Conservation (phyloP, 2,329 filamentous ascomycete genomes). For the Sporothrix inflata region DNA sequence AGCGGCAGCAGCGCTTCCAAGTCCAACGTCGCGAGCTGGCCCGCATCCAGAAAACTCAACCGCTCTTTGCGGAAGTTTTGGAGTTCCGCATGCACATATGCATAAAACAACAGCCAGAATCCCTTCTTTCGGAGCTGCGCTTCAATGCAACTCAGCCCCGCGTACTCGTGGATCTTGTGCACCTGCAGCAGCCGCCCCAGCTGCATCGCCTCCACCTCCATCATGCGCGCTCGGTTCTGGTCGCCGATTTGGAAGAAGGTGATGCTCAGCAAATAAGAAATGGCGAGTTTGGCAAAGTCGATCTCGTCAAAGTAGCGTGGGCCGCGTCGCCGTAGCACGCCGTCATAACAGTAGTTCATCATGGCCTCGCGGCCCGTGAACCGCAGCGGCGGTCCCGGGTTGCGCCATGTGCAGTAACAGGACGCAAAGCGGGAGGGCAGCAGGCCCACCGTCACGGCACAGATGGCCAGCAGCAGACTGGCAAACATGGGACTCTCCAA, state of each 20-base stretch:
- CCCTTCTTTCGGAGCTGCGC: constrained; percentile 44
- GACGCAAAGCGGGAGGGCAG: constrained; percentile 37
- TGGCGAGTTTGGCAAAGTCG: constrained; percentile 43
- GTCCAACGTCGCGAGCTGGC: background rate
- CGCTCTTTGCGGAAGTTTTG: constrained; percentile 19
- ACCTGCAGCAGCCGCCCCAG: constrained; percentile 41
- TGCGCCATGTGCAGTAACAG: constrained; percentile 35
- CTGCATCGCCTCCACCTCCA: constrained; percentile 44
- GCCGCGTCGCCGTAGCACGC: constrained; percentile 35
- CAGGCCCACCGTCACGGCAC: constrained; percentile 37
- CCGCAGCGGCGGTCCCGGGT: constrained; percentile 32
- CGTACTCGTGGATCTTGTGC: constrained; percentile 41
- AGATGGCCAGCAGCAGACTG: constrained; percentile 36
- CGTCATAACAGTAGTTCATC: constrained; percentile 38
- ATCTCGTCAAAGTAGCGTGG: constrained; percentile 38
- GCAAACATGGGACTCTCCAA: constrained; percentile 37
- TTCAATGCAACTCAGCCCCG: constrained; percentile 41
- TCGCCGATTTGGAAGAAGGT: constrained; percentile 44
- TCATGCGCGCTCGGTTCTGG: constrained; percentile 43
- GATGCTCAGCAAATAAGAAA: constrained; percentile 41
- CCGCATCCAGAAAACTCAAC: constrained; percentile 15
- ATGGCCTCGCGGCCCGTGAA: constrained; percentile 37
- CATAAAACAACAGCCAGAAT: constrained; percentile 44
- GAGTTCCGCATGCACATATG: constrained; percentile 32
- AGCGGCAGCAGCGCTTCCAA: background rate